These are phyloP conservation scores for Aureobasidium pullulans DNA, from an alignment of 2,329 filamentous ascomycete species.

Conservation along the genomic window DNA sequence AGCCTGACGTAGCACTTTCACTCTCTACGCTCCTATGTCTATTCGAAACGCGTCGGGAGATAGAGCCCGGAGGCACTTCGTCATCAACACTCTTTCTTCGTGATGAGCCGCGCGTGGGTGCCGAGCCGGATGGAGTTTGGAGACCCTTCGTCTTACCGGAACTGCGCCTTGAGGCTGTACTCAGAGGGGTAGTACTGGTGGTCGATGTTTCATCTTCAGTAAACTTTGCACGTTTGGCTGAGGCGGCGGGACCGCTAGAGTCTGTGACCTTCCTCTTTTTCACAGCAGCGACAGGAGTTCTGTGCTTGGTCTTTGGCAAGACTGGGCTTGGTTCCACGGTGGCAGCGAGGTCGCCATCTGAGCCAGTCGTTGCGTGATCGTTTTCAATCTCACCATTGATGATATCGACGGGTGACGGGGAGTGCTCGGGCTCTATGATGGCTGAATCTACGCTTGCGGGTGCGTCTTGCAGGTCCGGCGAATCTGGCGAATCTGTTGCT, in stretches of 20 bases:
- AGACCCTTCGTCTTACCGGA: background rate
- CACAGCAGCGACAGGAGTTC: background rate
- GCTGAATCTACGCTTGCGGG: background rate
- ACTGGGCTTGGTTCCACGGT: background rate
- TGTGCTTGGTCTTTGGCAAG: background rate
- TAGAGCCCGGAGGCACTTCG: background rate
- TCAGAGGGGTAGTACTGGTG: background rate
- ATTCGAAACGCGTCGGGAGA: background rate
- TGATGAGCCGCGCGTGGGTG: background rate
- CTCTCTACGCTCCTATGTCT: background rate
- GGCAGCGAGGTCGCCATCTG: background rate
- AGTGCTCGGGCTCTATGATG: too few relatives aligned
- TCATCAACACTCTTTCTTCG: background rate
- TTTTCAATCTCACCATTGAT: background rate
- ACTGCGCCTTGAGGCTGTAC: background rate
- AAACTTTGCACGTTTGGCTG: background rate
- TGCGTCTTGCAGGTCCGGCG: background rate
- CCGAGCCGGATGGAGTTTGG: background rate
- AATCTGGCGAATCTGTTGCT: background rate
- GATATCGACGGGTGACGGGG: background rate
- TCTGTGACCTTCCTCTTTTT: conserved; percentile 1
- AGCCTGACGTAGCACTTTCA: background rate
- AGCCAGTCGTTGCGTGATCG: background rate
- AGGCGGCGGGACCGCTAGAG: background rate
- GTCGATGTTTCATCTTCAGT: background rate